A percentile compares a stretch with the other conserved stretches of the same genome.
Conservation (phyloP, 306 rosid species). For the Myrica gale region DNA sequence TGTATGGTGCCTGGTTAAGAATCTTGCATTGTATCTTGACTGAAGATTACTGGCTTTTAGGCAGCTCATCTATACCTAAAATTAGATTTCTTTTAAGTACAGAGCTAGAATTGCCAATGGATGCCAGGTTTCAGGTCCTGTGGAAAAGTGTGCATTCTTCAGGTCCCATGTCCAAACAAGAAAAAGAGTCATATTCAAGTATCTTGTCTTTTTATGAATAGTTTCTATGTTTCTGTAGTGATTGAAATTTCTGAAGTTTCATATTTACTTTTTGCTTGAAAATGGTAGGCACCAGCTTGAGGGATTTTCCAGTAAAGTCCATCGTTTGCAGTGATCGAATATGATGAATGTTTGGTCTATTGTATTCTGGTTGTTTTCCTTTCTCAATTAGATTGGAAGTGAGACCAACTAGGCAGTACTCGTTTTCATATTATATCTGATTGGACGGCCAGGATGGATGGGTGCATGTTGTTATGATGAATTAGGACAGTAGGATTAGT, state of each 20-base stretch:
- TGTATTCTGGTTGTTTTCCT: background rate
- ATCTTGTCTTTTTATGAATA: slow-evolving; percentile 4
- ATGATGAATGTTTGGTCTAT: background rate
- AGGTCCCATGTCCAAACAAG: background rate
- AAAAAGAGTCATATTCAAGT: background rate
- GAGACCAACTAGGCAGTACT: background rate
- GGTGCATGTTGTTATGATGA: no score
- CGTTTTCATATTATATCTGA: background rate
- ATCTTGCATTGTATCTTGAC: no score
- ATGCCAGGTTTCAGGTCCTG: background rate
- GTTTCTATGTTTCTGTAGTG: background rate
- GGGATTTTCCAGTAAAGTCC: background rate
- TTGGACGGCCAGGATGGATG: no score
- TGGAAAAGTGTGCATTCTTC: background rate
- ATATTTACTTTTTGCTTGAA: background rate
- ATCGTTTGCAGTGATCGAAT: background rate
- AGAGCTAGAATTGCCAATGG: background rate
- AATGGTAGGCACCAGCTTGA: background rate
- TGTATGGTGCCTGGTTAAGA: background rate
- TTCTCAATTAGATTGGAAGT: background rate
- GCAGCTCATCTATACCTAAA: no score
- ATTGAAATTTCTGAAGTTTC: slow-evolving; percentile 7
- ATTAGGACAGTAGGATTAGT: no score
- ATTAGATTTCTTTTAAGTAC: background rate
- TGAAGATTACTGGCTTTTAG: no score